phyloP scores from a whole-genome alignment of 169 alveolate species.

The Toxoplasma gondii region DNA sequence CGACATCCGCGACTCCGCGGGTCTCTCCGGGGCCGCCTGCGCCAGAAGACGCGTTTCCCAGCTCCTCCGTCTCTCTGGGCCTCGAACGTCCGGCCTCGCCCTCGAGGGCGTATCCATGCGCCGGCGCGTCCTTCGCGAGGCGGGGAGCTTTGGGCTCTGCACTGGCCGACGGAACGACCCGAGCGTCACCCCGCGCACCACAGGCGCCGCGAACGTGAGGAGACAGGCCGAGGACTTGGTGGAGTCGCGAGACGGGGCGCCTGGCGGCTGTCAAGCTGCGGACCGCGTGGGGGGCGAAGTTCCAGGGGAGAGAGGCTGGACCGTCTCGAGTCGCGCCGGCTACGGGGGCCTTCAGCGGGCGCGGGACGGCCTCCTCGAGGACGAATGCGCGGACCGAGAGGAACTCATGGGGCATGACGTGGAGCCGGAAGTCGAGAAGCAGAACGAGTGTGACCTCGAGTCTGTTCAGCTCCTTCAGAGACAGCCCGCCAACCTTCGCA shows the following conservation, averaged over 20 bases:
- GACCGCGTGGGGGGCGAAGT: neutral
- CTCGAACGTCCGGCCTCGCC: too few relatives aligned
- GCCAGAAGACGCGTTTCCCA: too few relatives aligned
- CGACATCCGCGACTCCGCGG: too few relatives aligned
- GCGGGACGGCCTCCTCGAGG: neutral
- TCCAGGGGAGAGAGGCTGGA: neutral
- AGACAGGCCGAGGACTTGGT: neutral
- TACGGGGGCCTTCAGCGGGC: neutral
- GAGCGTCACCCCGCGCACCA: neutral
- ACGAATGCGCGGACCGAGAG: neutral
- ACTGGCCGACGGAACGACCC: neutral
- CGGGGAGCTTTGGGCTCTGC: too few relatives aligned
- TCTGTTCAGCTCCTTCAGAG: constrained; percentile 77
- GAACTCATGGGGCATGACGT: constrained; percentile 75
- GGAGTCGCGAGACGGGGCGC: neutral
- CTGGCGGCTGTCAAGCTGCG: neutral
- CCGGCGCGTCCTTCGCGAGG: too few relatives aligned
- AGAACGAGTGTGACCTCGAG: constrained; percentile 78
- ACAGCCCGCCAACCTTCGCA: constrained; percentile 81
- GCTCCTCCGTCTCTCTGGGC: too few relatives aligned
- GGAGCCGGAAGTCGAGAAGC: constrained; percentile 76
- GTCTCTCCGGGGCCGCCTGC: too few relatives aligned
- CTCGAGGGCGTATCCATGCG: too few relatives aligned
- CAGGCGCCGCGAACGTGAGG: neutral
- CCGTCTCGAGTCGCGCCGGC: neutral